Percentiles rank a stretch among this genome's conserved stretches.
Evolutionary conservation across 2,329 filamentous ascomycete genomes (phyloP).

Genomic region (Fusarium staphyleae): DNA sequence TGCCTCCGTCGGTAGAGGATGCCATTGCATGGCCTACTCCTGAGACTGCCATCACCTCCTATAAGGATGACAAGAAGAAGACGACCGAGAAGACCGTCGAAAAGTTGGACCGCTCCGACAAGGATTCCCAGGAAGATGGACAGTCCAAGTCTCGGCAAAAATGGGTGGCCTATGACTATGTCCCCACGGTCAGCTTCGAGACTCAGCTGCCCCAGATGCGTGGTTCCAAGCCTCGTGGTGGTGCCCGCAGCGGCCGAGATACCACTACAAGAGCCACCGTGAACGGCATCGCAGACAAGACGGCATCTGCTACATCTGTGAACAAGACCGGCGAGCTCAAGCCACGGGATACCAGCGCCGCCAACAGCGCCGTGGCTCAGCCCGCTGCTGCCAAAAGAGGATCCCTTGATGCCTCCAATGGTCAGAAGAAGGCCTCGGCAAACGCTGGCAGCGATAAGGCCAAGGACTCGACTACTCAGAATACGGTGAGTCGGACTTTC

Average conservation of each 20-base stretch:
- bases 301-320: conserved; percentile 38
- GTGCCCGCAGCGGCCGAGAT: conserved; percentile 51
- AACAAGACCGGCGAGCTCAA: conserved; percentile 47
- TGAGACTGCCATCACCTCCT: conserved; percentile 71
- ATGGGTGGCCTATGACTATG: conserved; percentile 85
- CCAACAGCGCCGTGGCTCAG: conserved; percentile 49
- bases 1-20: conserved; percentile 74
- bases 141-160: conserved; percentile 64
- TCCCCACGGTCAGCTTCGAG: conserved; percentile 84
- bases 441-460: conserved; percentile 48
- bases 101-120: conserved; percentile 65
- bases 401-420: conserved; percentile 50
- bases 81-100: conserved; percentile 69
- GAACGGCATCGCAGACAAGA: conserved; percentile 50
- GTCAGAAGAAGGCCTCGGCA: conserved; percentile 53
- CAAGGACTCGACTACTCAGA: conserved; percentile 50
- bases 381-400: conserved; percentile 53
- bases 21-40: conserved; percentile 89
- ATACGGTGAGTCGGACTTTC: conserved; percentile 49
- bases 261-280: conserved; percentile 49
- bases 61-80: conserved; percentile 76
- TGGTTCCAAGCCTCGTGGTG: conserved; percentile 58
- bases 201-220: conserved; percentile 73
- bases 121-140: conserved; percentile 64
- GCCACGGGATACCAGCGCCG: conserved; percentile 47